Base-by-base conservation (phyloP, 2,329 filamentous ascomycete genomes). In the Aureobasidium sp. region DNA sequence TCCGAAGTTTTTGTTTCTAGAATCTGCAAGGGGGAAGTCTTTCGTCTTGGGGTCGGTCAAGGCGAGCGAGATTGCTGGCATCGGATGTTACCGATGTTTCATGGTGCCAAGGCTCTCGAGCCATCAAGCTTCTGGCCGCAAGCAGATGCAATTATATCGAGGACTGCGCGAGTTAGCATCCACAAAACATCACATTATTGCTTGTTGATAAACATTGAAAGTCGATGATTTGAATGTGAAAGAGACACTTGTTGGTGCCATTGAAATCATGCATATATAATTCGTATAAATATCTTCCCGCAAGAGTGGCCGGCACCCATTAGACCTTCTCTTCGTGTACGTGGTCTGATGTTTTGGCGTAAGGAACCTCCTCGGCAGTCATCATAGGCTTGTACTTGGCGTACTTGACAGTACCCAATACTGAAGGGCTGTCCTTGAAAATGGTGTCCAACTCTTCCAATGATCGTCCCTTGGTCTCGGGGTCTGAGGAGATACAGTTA, bases 381-480 rank as follows among this genome's bases (percentile, higher is more conserved):
- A 62, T 49, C 29, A 41, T 45, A 11, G 61, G 61, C 61, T 62
- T 62, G 61, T 62, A 58, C 32, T 62, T 62, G 21, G 61, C 61
- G 53, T 62, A 63, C 32, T 36, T 45, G 39, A 63, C 55, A 41
- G 55, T 60, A 27, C 55, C 61, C 30, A 63, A 30, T 4, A 62
- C 47, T n/a, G 61, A 62, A 29, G 61, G 61, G 50, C 61, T 63
- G 58, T 63, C 58, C 34, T 44, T 63, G 53, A 70, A 70, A 13
- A 72, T 66, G 29, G 65, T 66, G 55, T 72, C 70, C 29, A 72
- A 65, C 48, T 72, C 70, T 53, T 71, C 70, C 13, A 72, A 55
- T 5, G 67, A 69, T 50, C 66, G 68, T 41, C 68, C 67, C 61
- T 69, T 71, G 9, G 69, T 70, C 54, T 71, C 70, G 25, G 57